A percentile compares a stretch with the other conserved stretches of the same genome.
phyloP scores from a whole-genome alignment of 768 basidiomycete species.

The Leucocoprinus sp. region DNA sequence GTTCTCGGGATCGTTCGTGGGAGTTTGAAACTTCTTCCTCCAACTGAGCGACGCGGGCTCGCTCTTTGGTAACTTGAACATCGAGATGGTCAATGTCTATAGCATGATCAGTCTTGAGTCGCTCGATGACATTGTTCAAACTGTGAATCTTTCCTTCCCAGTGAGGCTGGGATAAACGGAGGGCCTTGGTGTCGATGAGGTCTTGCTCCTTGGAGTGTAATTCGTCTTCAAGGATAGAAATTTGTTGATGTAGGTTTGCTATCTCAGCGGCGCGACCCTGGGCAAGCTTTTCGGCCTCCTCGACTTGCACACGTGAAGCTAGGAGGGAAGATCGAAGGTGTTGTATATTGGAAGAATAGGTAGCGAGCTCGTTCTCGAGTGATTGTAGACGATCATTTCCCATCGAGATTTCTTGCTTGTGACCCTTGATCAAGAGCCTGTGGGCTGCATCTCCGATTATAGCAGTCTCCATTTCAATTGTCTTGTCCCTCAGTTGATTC shows the following conservation, averaged over 20 bases:
- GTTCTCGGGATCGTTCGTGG: not conserved
- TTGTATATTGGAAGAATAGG: not conserved
- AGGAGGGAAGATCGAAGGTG: constrained; percentile 2
- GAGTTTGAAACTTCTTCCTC: not conserved
- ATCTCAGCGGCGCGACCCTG: constrained; percentile 1
- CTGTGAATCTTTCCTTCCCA: constrained; percentile 1
- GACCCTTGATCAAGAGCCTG: constrained; percentile 3
- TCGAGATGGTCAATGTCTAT: not conserved
- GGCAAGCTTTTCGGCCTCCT: not conserved
- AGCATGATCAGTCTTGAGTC: not conserved
- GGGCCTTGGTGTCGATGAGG: not conserved
- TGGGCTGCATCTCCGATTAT: not conserved
- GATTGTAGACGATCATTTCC: not conserved
- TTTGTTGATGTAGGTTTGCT: not conserved
- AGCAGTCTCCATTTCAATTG: constrained; percentile 2
- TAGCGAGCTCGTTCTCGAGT: constrained; percentile 1
- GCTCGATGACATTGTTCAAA: not conserved
- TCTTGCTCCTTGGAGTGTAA: constrained; percentile 3
- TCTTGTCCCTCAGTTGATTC: constrained; percentile 1
- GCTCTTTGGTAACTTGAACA: not conserved
- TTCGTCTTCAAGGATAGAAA: not conserved
- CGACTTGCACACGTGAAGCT: not conserved
- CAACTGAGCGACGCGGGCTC: not conserved
- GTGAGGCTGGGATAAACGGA: not conserved
- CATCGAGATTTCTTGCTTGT: not conserved